Conservation (phyloP, 2,329 filamentous ascomycete genomes). For the Paracorniculantispora psalliotae region DNA sequence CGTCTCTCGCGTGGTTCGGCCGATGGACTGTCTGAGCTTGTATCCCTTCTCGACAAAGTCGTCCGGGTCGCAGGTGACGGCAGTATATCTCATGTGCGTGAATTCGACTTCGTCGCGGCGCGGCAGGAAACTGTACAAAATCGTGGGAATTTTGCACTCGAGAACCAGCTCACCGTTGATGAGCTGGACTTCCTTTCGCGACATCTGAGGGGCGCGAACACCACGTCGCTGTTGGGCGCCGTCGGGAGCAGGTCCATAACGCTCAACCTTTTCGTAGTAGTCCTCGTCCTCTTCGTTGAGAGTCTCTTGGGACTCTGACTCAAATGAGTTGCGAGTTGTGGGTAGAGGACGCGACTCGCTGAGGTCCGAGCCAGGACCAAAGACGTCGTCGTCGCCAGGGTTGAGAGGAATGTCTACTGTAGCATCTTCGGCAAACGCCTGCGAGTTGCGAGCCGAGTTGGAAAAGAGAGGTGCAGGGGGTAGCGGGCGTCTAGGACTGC, state of each 20-base stretch:
- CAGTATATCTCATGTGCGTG: conserved; percentile 97
- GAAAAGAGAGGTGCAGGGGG: conserved; percentile 86
- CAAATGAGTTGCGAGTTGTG: conserved; percentile 54
- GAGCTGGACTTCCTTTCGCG: conserved; percentile 87
- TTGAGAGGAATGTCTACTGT: conserved; percentile 68
- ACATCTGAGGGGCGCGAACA: conserved; percentile 79
- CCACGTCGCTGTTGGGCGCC: conserved; percentile 85
- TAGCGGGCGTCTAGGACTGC: conserved; percentile 79
- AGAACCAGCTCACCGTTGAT: conserved; percentile 97
- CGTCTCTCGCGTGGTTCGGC: conserved; percentile 77
- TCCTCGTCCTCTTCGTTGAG: conserved; percentile 42
- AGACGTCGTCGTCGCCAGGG: conserved; percentile 65
- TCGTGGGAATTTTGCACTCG: conserved; percentile 98
- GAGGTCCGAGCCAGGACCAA: conserved; percentile 57
- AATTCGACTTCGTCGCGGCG: conserved; percentile 92
- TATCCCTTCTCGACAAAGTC: conserved; percentile 87
- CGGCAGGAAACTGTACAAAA: conserved; percentile 93
- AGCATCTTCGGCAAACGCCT: conserved; percentile 58
- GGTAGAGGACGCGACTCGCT: conserved; percentile 46
- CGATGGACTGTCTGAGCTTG: conserved; percentile 87
- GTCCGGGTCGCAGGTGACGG: conserved; percentile 95
- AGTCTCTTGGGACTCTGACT: conserved; percentile 47
- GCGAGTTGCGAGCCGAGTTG: conserved; percentile 43
- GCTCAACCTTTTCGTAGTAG: conserved; percentile 58
- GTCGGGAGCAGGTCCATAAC: conserved; percentile 83